Base-by-base conservation (phyloP, 75 land plant species). In the Chamaecyparis obtusa region DNA sequence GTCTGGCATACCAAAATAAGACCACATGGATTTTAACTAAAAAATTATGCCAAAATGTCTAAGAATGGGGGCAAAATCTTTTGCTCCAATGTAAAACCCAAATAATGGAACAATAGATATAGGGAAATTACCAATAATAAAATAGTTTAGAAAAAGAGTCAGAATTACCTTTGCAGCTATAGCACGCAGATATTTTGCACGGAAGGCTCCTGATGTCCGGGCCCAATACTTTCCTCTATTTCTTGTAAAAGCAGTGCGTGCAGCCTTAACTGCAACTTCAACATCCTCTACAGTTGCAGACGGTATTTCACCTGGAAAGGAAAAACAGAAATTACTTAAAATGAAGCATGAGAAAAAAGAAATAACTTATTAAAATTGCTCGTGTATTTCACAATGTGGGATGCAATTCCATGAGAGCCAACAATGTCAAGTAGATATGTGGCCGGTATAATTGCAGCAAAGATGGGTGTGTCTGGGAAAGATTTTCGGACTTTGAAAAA, bases 261-360 rank as follows among this genome's bases (percentile, higher is more conserved):
- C 99, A 76, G 98, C 97, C 83, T 89, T 93, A 64, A 98, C 98
- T 13, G 99, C 99, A 19, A 93, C 48, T 54, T 98, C 96, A 27
- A 97, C 93, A 91, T 98, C 99, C 83, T 97, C 99, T 13, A 94
- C 92, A 27, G 99, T 98, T 7, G 92, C 99, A 24, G 98, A 98
- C 21, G 99, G 99, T 77, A 97, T 95, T 85, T 93, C 91, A 41
- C 99, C 99, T 98, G 84, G 21, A 86, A 87, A 83, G 39, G 32
- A 71, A 39, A 84, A 81, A 57, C 19, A 86, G 35, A 84, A 36
- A 33, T 39, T 32, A 83, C 9, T 48, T 30, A 36, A 24, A 30
- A 88, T 46, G 8, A 60, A 35, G 17, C 35, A 80, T 15, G 56
- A 88, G 16, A 56, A 19, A 84, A 16, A 85, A 67, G 41, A 43